Evolutionary conservation across 164 flowering plant species (phyloP).

Genomic region (Vitis rupestris): DNA sequence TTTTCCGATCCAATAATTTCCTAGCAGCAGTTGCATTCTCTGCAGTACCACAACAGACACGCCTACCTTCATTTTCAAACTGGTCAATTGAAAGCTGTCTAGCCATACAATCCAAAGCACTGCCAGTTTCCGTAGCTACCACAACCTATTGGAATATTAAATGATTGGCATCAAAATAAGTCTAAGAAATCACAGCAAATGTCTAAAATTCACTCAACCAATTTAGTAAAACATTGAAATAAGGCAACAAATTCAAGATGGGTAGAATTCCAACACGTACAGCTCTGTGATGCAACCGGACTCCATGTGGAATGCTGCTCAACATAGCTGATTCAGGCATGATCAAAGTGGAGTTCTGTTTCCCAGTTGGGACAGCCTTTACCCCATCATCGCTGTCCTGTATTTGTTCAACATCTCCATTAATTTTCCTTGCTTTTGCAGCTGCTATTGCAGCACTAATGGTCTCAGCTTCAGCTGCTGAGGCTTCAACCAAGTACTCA

Average conservation of each 20-base stretch:
- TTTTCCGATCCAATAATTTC: slow-evolving; percentile 87
- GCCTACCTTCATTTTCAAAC: slow-evolving; percentile 95
- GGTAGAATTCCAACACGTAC: slow-evolving; percentile 44
- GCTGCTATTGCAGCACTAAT: slow-evolving; percentile 93
- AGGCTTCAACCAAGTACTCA: slow-evolving; percentile 94
- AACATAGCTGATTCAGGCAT: slow-evolving; percentile 58
- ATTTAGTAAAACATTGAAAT: background rate
- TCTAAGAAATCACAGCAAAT: no score
- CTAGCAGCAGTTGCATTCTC: slow-evolving; percentile 97
- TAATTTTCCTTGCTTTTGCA: slow-evolving; percentile 89
- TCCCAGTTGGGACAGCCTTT: slow-evolving; percentile 93
- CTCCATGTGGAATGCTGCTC: slow-evolving; percentile 52
- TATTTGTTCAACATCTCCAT: slow-evolving; percentile 79
- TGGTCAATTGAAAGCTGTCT: slow-evolving; percentile 86
- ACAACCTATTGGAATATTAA: slow-evolving; percentile 51
- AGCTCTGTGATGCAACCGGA: slow-evolving; percentile 92
- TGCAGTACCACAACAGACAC: slow-evolving; percentile 97
- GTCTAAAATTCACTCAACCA: no score
- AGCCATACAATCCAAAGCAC: slow-evolving; percentile 83
- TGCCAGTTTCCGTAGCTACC: slow-evolving; percentile 93
- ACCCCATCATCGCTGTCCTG: slow-evolving; percentile 89
- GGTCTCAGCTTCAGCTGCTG: slow-evolving; percentile 98
- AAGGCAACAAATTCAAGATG: slow-evolving; percentile 1
- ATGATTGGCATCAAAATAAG: no score
- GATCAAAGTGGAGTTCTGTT: slow-evolving; percentile 56